Conservation (phyloP, 192 early-diverging fungal species). For the Podila clonocystis region DNA sequence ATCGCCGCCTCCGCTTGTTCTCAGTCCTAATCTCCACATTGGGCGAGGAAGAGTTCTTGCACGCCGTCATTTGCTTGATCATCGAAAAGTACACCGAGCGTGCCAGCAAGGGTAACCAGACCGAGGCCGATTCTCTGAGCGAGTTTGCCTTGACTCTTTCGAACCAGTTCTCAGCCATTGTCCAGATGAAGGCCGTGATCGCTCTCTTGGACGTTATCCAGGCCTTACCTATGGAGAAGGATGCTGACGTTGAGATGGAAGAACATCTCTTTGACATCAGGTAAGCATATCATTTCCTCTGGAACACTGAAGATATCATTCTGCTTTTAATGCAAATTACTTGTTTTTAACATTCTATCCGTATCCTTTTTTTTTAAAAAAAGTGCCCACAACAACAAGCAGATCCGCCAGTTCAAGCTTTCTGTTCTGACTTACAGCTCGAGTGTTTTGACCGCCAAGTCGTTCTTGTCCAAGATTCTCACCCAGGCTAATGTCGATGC, state of each 20-base stretch:
- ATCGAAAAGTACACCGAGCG: constrained; percentile 76
- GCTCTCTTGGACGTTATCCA: constrained; percentile 66
- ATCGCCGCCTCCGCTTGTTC: constrained; percentile 90
- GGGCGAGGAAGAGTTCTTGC: constrained; percentile 79
- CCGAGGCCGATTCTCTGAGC: constrained; percentile 70
- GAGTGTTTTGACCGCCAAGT: constrained; percentile 58
- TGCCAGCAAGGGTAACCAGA: constrained; percentile 55
- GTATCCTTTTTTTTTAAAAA: not conserved
- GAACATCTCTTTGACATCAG: constrained; percentile 40
- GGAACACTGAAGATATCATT: no score
- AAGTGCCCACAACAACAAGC: constrained; percentile 61
- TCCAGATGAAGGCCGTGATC: constrained; percentile 74
- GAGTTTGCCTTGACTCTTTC: constrained; percentile 82
- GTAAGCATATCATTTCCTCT: constrained; percentile 23
- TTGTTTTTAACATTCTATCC: not conserved
- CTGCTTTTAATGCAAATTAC: not conserved
- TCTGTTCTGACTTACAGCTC: constrained; percentile 63
- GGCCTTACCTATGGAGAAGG: constrained; percentile 65
- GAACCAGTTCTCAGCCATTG: constrained; percentile 69
- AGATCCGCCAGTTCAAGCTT: constrained; percentile 74
- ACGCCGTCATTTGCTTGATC: constrained; percentile 76
- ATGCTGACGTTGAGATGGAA: constrained; percentile 38
- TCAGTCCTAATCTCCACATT: constrained; percentile 82
- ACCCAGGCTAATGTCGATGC: constrained; percentile 43
- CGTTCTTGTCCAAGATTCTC: constrained; percentile 63